Base-by-base conservation (phyloP, 371 early-diverging fungal genomes). In the Mortierella sp. region DNA sequence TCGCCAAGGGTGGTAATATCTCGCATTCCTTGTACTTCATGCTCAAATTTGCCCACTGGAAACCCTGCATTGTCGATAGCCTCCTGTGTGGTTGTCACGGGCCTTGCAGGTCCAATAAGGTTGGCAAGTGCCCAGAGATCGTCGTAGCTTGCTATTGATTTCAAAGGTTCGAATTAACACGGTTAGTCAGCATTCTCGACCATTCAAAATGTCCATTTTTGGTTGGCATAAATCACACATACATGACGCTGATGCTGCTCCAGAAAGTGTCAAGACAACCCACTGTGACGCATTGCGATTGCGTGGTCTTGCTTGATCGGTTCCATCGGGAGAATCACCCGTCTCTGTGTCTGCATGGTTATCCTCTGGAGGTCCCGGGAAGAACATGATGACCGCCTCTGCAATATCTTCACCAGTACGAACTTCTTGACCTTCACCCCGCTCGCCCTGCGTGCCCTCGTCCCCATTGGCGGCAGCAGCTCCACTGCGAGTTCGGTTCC, bases 21-120 rank as follows among this genome's bases (percentile, higher is more conserved):
- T 1, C 57, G 67, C 34, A 78, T 67, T 17, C 80, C 80, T 12
- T 70, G 79, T 19, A 74, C 27, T 17, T 52, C 66, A 8, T 62
- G 74, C 29, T 80, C 73, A 31, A 52, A 85, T 31, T 13, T 78
- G 57, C 44, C 80, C 57, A 63, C 83, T 71, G 44, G 76, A 53
- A 61, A 80, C 68, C 78, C 85, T 67, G 59, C 85, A 44, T 49
- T 49, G 65, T 62, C 85, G 76, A 60, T 83, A 6, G 78, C 79
- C 28, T 70, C 80, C 66, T 80, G 80, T 0, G 81, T 84, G 16
- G 84, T 80, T 0, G 90, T 88, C 24, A 73, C 67, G 10, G 88
- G 88, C 29, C 88, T 71, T 3, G 81, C 90, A n/a, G 84, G 84
- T 9, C 90, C 90, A 43, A 88, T 79, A 14, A 86, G 54, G 43